These are phyloP conservation scores for Rosa persica DNA, from an alignment of 306 rosid species.

Conservation along the genomic window DNA sequence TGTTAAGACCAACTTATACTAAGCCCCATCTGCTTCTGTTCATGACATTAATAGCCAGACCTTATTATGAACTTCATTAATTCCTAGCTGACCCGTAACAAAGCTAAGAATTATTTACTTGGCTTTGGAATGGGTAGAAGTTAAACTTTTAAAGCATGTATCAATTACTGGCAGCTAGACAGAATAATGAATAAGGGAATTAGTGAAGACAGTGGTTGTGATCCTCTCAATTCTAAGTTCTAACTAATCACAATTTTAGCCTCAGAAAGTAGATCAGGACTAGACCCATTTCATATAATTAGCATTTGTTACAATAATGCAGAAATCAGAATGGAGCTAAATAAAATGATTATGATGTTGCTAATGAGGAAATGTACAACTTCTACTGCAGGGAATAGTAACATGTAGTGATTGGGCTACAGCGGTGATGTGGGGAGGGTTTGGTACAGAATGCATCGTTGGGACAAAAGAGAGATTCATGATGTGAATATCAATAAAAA, in stretches of 20 bases:
- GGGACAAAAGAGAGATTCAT: conserved; percentile 7
- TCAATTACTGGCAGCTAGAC: neutral
- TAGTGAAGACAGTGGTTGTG: neutral
- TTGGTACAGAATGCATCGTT: conserved; percentile 23
- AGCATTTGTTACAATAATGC: neutral
- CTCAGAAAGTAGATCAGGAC: neutral
- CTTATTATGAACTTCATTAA: neutral
- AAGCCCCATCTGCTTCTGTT: conserved; percentile 2
- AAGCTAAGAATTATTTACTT: neutral
- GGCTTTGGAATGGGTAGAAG: neutral
- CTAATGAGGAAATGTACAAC: neutral
- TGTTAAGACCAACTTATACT: neutral
- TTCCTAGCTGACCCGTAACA: neutral
- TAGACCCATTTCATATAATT: neutral
- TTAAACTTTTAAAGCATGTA: neutral
- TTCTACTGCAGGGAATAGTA: neutral
- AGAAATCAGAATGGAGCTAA: neutral
- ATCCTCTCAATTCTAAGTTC: neutral
- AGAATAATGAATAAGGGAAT: neutral
- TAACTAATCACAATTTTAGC: neutral
- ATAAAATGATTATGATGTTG: neutral
- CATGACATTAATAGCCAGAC: neutral
- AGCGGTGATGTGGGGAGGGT: neutral
- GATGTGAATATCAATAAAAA: conserved; percentile 28
- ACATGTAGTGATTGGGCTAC: neutral